Evolutionary conservation across 257 asterid species (phyloP).

Genomic region (Solanum microdontum): DNA sequence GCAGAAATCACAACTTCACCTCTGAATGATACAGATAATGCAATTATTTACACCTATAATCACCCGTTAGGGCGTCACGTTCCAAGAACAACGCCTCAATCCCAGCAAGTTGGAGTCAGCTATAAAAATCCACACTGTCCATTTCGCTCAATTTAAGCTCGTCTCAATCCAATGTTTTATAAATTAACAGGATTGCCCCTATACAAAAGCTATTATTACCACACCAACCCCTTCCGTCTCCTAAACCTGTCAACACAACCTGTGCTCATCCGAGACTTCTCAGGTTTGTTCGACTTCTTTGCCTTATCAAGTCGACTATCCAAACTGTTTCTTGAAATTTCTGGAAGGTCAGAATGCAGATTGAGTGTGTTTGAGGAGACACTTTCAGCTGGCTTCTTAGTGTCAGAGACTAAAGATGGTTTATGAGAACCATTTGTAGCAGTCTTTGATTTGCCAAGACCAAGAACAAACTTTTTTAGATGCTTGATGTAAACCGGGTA

Average conservation of each 20-base stretch:
- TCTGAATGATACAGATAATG: neutral
- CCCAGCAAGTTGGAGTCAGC: neutral
- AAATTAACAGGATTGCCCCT: constrained; percentile 27
- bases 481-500: constrained; percentile 84
- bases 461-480: constrained; percentile 60
- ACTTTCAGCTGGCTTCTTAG: constrained; percentile 33
- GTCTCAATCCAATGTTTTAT: neutral
- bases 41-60: neutral
- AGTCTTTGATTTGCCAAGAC: constrained; percentile 66
- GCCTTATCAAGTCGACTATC: constrained; percentile 84
- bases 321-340: constrained; percentile 78
- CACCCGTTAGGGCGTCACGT: neutral
- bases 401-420: constrained; percentile 23
- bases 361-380: constrained; percentile 31
- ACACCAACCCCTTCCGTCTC: constrained; percentile 64
- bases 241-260: constrained; percentile 76
- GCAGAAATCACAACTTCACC: neutral
- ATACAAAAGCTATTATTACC: constrained; percentile 53
- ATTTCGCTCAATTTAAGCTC: neutral
- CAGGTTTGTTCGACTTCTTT: constrained; percentile 70
- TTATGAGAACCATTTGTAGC: constrained; percentile 31
- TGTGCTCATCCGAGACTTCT: constrained; percentile 85
- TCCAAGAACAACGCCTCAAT: neutral
- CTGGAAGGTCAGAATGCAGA: constrained; percentile 47
- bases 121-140: neutral